Evolutionary conservation across 1,139 yeast genomes (phyloP), one percentile per base, ranked within the genome.

Genomic region (Yamadazyma conglobata): DNA sequence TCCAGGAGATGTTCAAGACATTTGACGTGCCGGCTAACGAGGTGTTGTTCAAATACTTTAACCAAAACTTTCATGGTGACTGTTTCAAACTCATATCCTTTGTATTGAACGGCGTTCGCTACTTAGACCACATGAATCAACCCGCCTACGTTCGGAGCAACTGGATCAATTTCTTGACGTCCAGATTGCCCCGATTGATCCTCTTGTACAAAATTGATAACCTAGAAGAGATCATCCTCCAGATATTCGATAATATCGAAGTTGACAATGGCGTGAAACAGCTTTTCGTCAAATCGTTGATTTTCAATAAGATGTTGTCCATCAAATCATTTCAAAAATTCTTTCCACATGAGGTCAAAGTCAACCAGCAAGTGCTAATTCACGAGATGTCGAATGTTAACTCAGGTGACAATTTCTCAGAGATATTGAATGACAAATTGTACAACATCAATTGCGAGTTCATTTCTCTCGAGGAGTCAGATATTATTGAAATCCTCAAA

Each of bases 251-350:
- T 21, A 28, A 20, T 16, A 35, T 41, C 12, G 39, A 32, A 10
- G 19, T 28, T 20, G 33, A 56, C 34, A 73, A 66, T 42, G 70
- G 66, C 43, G 59, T 78, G 3, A 65, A 82, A 29, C 79, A 74
- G 39, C 73, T 67, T 12, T 77, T 82, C 34, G 50, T 79, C 13
- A 73, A 72, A 41, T 64, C 74, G 10, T 67, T 81, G 38, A 48
- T 60, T 8, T 50, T 51, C 35, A 52, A 57, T 35, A 52, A 55
- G 28, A 30, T 55, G n/a, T 59, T 76, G 12, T 63, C 72, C 18
- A 56, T 62, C 2, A 57, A 60, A 10, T 50, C 71, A 7, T 64
- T 73, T 36, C 68, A 63, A 31, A 59, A 63, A 22, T 61, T 73
- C 19, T 60, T 77, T 30, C 58, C 60, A 7, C 44, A 42, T 26